Base-by-base conservation (phyloP, 306 rosid genomes). In the Carpinus viminea region DNA sequence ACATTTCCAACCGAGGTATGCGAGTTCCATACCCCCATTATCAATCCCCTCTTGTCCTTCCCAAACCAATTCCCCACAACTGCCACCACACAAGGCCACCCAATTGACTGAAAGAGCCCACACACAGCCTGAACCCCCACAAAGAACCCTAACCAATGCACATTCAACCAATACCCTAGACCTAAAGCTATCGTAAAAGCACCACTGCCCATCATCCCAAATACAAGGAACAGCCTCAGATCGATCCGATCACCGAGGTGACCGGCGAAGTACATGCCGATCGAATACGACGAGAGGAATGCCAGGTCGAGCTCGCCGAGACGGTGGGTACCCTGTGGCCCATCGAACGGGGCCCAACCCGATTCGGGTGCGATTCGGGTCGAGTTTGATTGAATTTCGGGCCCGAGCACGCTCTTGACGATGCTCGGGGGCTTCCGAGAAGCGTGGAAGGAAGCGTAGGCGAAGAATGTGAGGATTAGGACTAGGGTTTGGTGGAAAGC, bases 31-130 rank as follows among this genome's bases (percentile, higher is more conserved):
- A 90, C 73, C 54, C 98, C 99, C 96, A 93, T 89, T 69, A 93
- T 93, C 85, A 93, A 88, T 4, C 98, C 98, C 87, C 98, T 86
- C 89, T 90, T 90, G 1, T 84, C 86, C 79, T 86, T 93, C 73
- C 93, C 96, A 65, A 83, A 86, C 98, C 98, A 93, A 78, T 90
- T 91, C 55, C 98, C 97, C 46, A 92, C 93, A 70, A 93, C 73
- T 28, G 97, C 92, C 73, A 93, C 97, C 82, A 91, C 99, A 87
- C 96, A 96, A 74, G 98, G 99, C 98, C 99, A 96, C 74, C 98
- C 98, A 81, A 96, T 91, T 12, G 99, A 93, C 85, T 96, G 97
- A 90, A 96, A 87, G 56, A 96, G 78, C 38, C 99, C 98, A 81
- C 98, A 90, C 51, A 90, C 71, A 76, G 91, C 75, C 86, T 96